Percentiles rank a stretch among this genome's conserved stretches.
phyloP scores from a whole-genome alignment of 2,329 filamentous ascomycete species.

The Xylaria sp. region DNA sequence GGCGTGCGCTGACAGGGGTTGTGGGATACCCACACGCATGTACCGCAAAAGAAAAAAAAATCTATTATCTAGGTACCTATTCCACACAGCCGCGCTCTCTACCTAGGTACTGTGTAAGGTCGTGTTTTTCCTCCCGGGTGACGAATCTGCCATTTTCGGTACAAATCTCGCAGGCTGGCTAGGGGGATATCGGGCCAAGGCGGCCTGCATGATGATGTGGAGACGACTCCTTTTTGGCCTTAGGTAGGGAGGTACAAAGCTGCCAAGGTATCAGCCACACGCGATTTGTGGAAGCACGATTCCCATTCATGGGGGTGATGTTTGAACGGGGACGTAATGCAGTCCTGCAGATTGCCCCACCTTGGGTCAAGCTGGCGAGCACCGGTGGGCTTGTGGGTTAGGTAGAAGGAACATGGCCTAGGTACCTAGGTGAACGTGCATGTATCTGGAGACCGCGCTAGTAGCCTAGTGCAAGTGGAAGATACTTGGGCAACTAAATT shows the following conservation, averaged over 20 bases:
- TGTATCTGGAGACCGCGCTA: neutral
- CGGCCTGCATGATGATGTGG: constrained; percentile 19
- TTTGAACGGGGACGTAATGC: constrained; percentile 11
- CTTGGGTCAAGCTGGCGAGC: constrained; percentile 17
- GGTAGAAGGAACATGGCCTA: constrained; percentile 9
- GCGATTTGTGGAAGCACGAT: constrained; percentile 20
- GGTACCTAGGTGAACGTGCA: no score
- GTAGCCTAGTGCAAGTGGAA: neutral
- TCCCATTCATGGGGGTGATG: constrained; percentile 25
- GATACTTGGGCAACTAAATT: neutral
- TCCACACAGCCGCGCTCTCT: neutral
- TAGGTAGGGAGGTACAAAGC: constrained; percentile 18
- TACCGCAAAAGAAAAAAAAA: no score
- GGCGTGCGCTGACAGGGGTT: neutral
- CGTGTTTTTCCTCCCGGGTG: neutral
- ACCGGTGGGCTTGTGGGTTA: constrained; percentile 26
- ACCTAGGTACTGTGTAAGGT: no score
- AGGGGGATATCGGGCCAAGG: constrained; percentile 18
- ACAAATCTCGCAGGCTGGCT: constrained; percentile 11
- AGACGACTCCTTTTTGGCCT: constrained; percentile 17
- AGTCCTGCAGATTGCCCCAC: constrained; percentile 21
- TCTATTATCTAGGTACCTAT: no score
- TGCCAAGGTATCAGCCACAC: constrained; percentile 13
- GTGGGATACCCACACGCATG: constrained; percentile 10
- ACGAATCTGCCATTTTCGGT: constrained; percentile 2